Evolutionary conservation across 306 rosid species (phyloP).

Genomic region (Malus sieversii): DNA sequence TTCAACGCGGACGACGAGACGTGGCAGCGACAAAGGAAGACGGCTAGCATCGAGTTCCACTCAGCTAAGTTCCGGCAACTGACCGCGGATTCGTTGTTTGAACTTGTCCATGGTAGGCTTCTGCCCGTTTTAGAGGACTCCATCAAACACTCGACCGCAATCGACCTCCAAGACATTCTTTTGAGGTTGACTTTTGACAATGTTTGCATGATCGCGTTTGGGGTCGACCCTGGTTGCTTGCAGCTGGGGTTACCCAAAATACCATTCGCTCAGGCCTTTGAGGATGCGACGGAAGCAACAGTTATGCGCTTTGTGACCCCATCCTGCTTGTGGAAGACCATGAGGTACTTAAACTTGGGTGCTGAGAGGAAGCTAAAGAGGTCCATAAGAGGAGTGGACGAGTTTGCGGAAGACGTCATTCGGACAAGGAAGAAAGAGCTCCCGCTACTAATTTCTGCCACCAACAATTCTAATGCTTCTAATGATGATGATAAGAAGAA

Average conservation of each 20-base stretch:
- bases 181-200: conserved; percentile 79
- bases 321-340: conserved; percentile 46
- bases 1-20: conserved; percentile 70
- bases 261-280: conserved; percentile 81
- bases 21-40: conserved; percentile 80
- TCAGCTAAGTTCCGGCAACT: conserved; percentile 59
- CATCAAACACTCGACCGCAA: background rate
- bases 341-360: conserved; percentile 71
- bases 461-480: background rate
- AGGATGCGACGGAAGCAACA: conserved; percentile 80
- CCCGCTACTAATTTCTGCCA: background rate
- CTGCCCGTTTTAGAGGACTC: conserved; percentile 47
- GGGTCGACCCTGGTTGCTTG: conserved; percentile 87
- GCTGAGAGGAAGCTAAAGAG: conserved; percentile 47
- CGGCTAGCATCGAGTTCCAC: conserved; percentile 84
- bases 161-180: conserved; percentile 77
- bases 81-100: conserved; percentile 48
- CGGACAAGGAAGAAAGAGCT: conserved; percentile 68
- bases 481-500: background rate
- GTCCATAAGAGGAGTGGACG: conserved; percentile 58
- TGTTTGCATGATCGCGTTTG: conserved; percentile 88
- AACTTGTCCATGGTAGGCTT: conserved; percentile 66
- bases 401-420: conserved; percentile 72
- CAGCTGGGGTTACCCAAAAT: conserved; percentile 42
- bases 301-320: conserved; percentile 66